These are phyloP conservation scores for Coccomyxa sp. DNA, from an alignment of 139 green algal species.

Conservation along the genomic window DNA sequence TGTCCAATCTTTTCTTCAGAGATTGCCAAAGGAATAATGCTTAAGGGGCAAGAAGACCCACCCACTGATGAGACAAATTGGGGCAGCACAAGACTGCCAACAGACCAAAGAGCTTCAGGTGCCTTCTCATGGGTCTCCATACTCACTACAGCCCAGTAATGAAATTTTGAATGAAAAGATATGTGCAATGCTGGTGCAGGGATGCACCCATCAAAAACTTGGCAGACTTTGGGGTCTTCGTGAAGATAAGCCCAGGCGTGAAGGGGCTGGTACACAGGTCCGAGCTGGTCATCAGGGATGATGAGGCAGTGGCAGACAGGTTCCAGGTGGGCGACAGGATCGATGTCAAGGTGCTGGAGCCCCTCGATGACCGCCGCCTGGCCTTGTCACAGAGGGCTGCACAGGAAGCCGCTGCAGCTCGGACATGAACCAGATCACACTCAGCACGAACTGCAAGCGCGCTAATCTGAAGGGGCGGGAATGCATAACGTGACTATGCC, in stretches of 20 bases:
- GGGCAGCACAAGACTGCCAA: not conserved
- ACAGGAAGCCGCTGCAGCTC: not conserved
- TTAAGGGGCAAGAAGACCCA: not conserved
- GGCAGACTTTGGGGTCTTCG: conserved; percentile 41
- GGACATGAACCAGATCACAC: not conserved
- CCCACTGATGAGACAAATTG: not conserved
- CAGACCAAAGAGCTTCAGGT: not conserved
- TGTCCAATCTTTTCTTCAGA: too few species aligned
- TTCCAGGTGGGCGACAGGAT: conserved; percentile 10
- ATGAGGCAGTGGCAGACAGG: not conserved
- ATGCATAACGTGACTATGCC: not conserved
- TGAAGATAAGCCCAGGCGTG: conserved; percentile 41
- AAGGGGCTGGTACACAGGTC: conserved; percentile 22
- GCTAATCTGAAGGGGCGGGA: not conserved
- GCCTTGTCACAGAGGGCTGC: not conserved
- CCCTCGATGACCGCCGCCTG: not conserved
- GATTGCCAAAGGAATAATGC: not conserved
- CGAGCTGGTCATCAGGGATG: conserved; percentile 14
- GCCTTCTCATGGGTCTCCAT: not conserved
- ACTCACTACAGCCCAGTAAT: not conserved
- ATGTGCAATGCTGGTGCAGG: conserved; percentile 1
- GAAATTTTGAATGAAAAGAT: too few species aligned
- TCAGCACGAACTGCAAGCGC: too few species aligned
- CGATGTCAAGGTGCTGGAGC: conserved; percentile 66
- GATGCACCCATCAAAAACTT: conserved; percentile 26